Conservation (phyloP, 768 basidiomycete species). For the Pleurotus citrinopileatus region DNA sequence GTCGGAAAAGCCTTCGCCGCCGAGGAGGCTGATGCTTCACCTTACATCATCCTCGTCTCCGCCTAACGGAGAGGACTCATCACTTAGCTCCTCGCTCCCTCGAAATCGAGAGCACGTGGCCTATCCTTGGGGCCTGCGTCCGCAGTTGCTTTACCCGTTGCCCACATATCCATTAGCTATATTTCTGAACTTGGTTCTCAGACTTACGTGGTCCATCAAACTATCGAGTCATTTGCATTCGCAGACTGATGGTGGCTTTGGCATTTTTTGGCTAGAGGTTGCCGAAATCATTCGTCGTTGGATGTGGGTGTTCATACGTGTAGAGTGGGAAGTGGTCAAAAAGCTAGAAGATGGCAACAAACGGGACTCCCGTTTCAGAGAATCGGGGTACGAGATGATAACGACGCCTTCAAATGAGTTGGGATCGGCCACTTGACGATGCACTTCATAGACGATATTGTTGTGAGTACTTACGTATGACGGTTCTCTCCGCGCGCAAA, state of each 20-base stretch:
- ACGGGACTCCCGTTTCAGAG: neutral
- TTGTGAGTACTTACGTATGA: slow-evolving; percentile 1
- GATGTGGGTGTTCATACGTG: slow-evolving; percentile 97
- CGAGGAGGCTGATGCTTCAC: slow-evolving; percentile 42
- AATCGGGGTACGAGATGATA: slow-evolving; percentile 5
- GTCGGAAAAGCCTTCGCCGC: slow-evolving; percentile 28
- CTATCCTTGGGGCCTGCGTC: slow-evolving; percentile 73
- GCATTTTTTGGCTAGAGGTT: slow-evolving; percentile 89
- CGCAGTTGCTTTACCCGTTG: slow-evolving; percentile 74
- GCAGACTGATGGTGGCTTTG: slow-evolving; percentile 68
- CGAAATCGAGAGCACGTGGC: slow-evolving; percentile 22
- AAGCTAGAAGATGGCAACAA: slow-evolving; percentile 29
- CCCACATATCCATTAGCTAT: slow-evolving; percentile 82
- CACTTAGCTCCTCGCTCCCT: slow-evolving; percentile 10
- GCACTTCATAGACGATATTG: neutral
- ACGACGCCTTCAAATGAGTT: slow-evolving; percentile 16
- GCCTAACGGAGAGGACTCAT: slow-evolving; percentile 13
- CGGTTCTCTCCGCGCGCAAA: neutral
- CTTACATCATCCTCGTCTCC: slow-evolving; percentile 17
- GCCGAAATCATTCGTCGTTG: slow-evolving; percentile 88
- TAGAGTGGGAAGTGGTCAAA: slow-evolving; percentile 95
- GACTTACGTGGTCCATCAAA: slow-evolving; percentile 93
- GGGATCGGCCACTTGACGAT: neutral
- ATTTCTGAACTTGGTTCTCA: slow-evolving; percentile 79
- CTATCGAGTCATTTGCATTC: slow-evolving; percentile 84